Base-by-base conservation (phyloP, 805 yeast species). In the Schwanniomyces pseudopolymorphus region DNA sequence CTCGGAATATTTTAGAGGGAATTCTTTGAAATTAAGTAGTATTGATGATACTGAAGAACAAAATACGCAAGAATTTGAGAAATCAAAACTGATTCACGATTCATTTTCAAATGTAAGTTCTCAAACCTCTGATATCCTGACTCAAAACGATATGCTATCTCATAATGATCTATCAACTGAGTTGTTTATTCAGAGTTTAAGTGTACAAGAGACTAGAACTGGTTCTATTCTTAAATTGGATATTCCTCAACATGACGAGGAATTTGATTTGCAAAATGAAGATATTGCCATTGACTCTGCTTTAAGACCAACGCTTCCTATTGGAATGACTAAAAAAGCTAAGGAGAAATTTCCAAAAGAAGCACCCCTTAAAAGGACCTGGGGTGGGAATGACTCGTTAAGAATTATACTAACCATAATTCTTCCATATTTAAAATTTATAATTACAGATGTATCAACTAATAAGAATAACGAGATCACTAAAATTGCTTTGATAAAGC, bases 321-420 rank as follows among this genome's bases (percentile, higher is more conserved):
- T 72, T 1, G 88, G 89, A 3, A 81, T 84, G 87, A 79, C 87
- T 0, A 55, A 58, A 14, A 77, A 70, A 42, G 82, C 85, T 1
- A 74, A 72, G 39, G 78, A 79, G 13, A 84, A 84, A 50, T 63
- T 72, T 26, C 80, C 83, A 0, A 63, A 64, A 31, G 76, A 77
- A 49, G 72, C 78, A 3, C 74, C 84, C 2, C 57, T 84, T 35
- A 67, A 69, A 25, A 59, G 70, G 39, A 69, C 79, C 0, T 81
- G 88, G 87, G 75, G 81, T 16, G 87, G 87, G 1, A 73, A 58
- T 51, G 77, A 77, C 19, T 70, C 85, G 0, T 67, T 78, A 27
- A 54, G 65, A 6, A 63, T 73, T 3, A 65, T 82, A 1, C 41
- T 77, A 21, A 63, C 68, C 5, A 50, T 73, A 0, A 55, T 78